Evolutionary conservation across 768 basidiomycete genomes (phyloP), one percentile per base, ranked within the genome.

Genomic region (Sporobolomyces pararoseus): DNA sequence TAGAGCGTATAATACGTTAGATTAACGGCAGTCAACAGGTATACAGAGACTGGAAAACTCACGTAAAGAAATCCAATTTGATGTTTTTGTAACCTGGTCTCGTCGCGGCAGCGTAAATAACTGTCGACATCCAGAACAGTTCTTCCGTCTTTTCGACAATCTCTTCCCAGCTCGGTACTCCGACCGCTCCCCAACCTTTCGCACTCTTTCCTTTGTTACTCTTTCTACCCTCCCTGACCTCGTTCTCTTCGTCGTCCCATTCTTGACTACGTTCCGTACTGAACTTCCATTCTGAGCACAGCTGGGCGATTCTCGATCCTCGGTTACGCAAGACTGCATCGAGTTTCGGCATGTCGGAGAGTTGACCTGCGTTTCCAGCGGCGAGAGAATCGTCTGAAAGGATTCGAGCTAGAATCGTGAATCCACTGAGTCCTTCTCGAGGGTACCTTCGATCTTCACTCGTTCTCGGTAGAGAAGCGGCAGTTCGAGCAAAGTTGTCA

Each of bases 31-130:
- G 39, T 42, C 39, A 42, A 42, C 9, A 42, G 23, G 10, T 6
- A 47, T 12, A 47, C 7, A 12, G 46, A 47, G 46, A 10, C 17
- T 42, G n/a, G n/a, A n/a, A n/a, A 14, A 55, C 72, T 17, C 12
- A 73, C 72, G 63, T 39, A 71, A 77, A 77, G 46, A 76, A 77
- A 54, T 77, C 76, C n/a, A 76, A 64, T 58, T 73, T 73, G 65
- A 58, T n/a, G 4, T 68, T 51, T 55, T 58, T 53, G 65, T 75
- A 74, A 4, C 76, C 76, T 2, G 76, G 76, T 49, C 76, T 35
- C 7, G 57, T 68, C 23, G 62, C 47, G 2, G 76, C 73, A 6
- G 73, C 75, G 37, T 73, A 59, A 23, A 76, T 59, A n/a, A 75
- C 77, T 23, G 74, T 75, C 54, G 70, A 72, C 59, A 72, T 73